phyloP scores from a whole-genome alignment of 2,329 filamentous ascomycete species.

The Penicillium sumatraense region DNA sequence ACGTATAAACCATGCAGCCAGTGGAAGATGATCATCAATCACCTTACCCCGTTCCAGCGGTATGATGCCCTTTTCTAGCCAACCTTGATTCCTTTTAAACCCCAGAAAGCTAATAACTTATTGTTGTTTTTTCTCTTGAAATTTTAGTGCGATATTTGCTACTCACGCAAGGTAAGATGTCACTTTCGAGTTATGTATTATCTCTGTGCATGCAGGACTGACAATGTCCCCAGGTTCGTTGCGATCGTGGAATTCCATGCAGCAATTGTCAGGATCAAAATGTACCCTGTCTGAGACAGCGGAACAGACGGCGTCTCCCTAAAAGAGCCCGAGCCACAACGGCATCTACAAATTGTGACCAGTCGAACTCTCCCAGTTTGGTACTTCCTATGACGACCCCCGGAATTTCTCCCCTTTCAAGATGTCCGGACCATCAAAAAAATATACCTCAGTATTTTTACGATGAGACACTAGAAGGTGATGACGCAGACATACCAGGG shows the following conservation, averaged over 20 bases:
- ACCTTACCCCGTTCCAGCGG: background rate
- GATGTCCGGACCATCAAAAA: background rate
- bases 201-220: no score
- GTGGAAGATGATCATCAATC: background rate
- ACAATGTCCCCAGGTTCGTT: constrained; percentile 20
- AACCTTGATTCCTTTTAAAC: background rate
- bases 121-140: background rate
- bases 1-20: background rate
- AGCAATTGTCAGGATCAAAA: constrained; percentile 28
- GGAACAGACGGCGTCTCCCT: constrained; percentile 1
- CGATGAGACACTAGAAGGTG: background rate
- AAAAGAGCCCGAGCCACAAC: background rate
- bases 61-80: background rate
- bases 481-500: background rate
- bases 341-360: background rate
- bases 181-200: background rate
- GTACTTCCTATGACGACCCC: background rate
- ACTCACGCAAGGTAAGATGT: constrained; percentile 23
- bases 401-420: background rate
- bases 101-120: background rate
- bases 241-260: constrained; percentile 26
- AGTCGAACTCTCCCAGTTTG: background rate
- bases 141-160: constrained; percentile 23
- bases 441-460: background rate
- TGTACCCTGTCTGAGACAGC: constrained; percentile 14